Evolutionary conservation across 2,329 filamentous ascomycete species (phyloP), one percentile per base, ranked within the genome.

Genomic region (Monilinia fructigena): DNA sequence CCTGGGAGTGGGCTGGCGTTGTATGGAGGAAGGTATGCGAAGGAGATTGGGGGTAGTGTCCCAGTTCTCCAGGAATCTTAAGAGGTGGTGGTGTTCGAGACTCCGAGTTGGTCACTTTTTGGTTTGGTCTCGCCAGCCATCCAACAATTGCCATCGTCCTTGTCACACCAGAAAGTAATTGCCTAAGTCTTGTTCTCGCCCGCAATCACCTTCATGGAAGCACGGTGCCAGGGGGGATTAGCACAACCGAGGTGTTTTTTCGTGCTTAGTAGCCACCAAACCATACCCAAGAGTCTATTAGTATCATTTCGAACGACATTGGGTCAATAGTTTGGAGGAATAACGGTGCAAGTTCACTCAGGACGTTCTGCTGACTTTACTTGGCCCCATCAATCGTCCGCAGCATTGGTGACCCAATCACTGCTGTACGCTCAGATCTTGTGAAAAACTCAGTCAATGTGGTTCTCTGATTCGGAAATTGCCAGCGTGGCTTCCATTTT

Each of bases 401-500:
- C 31, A 35, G 31, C 31, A 35, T 35, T 5, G 81, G 86, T 47
- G 93, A 98, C 74, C 93, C 93, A 0, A 82, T 92, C 63, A 88
- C 86, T 1, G 70, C 80, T 1, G 86, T 97, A 3, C 78, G 86
- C 6, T 75, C 81, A 0, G 75, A 81, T 0, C 82, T 91, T 2
- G 75, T 98, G 72, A 92, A 98, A 78, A 94, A 95, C 70, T 73
- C 83, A 0, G 81, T 87, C 3, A 90, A 90, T 68, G 82, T 97
- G 20, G 81, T 99, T 40, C 97, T 97, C 76, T 88, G 95, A 65
- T 99, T 95, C 77, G 81, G 80, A 0, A 80, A 79, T 31, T 99
- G 96, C 76, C 89, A 86, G 68, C 85, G 93, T 66, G 90, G 82
- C 10, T 97, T 89, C 80, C 95, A 99, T 76, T 88, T 89, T 70